phyloP scores from a whole-genome alignment of 768 basidiomycete species.

The Hypholoma fasciculare region DNA sequence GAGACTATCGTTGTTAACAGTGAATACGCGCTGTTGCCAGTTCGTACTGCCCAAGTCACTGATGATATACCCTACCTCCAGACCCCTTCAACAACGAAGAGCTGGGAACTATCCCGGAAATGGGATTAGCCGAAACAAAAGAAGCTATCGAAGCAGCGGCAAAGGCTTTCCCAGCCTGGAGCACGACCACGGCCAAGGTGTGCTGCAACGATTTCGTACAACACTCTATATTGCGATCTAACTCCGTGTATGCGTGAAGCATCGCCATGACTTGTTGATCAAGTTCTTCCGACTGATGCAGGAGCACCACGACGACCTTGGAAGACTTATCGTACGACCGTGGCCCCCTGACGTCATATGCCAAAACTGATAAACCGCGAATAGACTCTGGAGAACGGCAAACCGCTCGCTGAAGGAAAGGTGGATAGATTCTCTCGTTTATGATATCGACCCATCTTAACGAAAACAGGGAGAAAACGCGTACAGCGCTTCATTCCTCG shows the following conservation, averaged over 20 bases:
- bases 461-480: constrained; percentile 70
- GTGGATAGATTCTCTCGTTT: constrained; percentile 31
- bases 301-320: constrained; percentile 84
- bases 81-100: constrained; percentile 88
- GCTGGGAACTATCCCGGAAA: constrained; percentile 87
- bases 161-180: constrained; percentile 83
- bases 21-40: constrained; percentile 35
- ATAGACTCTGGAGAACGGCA: constrained; percentile 95
- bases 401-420: constrained; percentile 82
- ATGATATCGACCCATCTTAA: constrained; percentile 1
- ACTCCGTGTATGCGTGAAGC: constrained; percentile 33
- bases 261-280: constrained; percentile 81
- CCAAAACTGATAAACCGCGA: constrained; percentile 7
- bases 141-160: constrained; percentile 82
- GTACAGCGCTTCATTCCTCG: constrained; percentile 85
- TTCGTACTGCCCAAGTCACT: not conserved
- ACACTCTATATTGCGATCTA: not conserved
- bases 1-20: constrained; percentile 75
- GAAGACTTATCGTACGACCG: constrained; percentile 74
- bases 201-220: constrained; percentile 8
- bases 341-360: constrained; percentile 9
- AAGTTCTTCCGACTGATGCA: constrained; percentile 81
- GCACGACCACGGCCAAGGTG: constrained; percentile 86
- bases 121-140: constrained; percentile 82
- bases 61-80: constrained; percentile 26